phyloP scores from a whole-genome alignment of 2,329 filamentous ascomycete species.

The Pseudogymnoascus sp. region DNA sequence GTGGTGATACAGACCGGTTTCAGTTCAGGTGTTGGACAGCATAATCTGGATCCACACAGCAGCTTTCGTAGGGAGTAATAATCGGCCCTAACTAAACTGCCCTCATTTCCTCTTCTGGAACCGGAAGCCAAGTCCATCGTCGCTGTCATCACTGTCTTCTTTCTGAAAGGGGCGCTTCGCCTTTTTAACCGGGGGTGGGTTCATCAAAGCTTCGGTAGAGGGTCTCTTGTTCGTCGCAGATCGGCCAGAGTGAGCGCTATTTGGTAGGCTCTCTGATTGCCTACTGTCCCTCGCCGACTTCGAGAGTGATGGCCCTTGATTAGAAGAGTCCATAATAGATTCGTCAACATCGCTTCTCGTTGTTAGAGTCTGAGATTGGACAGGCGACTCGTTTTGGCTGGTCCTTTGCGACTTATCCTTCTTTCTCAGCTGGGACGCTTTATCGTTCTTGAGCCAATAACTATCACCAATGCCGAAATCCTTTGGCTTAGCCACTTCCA shows the following conservation, averaged over 20 bases:
- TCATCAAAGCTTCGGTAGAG: slow-evolving; percentile 18
- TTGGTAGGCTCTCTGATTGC: neutral
- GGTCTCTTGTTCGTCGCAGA: slow-evolving; percentile 16
- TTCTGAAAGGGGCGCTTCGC: slow-evolving; percentile 14
- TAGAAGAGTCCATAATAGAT: neutral
- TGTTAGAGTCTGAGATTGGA: neutral
- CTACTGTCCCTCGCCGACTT: neutral
- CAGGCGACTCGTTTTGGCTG: neutral
- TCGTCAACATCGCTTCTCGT: neutral
- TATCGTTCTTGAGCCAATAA: slow-evolving; percentile 38
- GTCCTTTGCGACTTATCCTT: neutral
- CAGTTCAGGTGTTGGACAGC: neutral
- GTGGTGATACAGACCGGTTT: neutral
- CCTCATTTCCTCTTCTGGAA: slow-evolving; percentile 19
- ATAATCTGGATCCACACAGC: neutral
- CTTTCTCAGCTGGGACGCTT: neutral
- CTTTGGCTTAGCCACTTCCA: slow-evolving; percentile 52
- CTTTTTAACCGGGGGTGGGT: slow-evolving; percentile 22
- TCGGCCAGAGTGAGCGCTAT: neutral
- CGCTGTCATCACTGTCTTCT: slow-evolving; percentile 22
- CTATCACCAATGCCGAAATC: slow-evolving; percentile 50
- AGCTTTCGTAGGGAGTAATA: too few relatives aligned
- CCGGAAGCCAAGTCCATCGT: slow-evolving; percentile 25
- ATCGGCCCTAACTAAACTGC: neutral
- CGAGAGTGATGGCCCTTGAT: neutral